A percentile compares a stretch with the other conserved stretches of the same genome.
phyloP scores from a whole-genome alignment of 306 rosid genomes.

The Prunus armeniaca region DNA sequence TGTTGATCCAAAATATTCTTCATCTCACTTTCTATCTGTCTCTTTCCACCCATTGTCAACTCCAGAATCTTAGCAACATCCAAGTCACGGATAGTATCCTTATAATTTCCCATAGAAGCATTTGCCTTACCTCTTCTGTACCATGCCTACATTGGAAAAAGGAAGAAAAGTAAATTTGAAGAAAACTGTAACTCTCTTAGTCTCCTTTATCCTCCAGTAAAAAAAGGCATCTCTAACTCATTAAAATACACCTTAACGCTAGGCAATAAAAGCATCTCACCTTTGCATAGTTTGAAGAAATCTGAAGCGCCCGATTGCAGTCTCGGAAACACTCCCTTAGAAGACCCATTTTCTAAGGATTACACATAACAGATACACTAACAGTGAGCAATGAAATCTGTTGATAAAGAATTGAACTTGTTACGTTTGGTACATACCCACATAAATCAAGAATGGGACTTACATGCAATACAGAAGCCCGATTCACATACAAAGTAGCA shows the following conservation, averaged over 20 bases:
- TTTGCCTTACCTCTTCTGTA: background rate
- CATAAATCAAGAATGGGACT: constrained; percentile 12
- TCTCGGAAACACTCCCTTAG: constrained; percentile 60
- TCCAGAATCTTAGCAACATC: constrained; percentile 49
- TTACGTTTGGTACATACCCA: background rate
- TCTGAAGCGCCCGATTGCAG: constrained; percentile 71
- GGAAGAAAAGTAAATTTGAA: too few species aligned
- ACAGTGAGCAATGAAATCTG: background rate
- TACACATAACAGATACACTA: background rate
- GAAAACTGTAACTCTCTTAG: too few species aligned
- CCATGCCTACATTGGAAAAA: background rate
- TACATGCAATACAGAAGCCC: constrained; percentile 79
- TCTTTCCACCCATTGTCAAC: constrained; percentile 54
- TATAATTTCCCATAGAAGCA: background rate
- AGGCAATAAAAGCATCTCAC: constrained; percentile 31
- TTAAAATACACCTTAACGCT: background rate
- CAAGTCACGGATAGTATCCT: background rate
- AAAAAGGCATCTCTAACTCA: background rate
- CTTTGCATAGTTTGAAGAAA: constrained; percentile 72
- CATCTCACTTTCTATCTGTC: constrained; percentile 66
- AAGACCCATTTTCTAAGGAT: constrained; percentile 67
- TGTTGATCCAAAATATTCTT: constrained; percentile 41
- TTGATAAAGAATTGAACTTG: background rate
- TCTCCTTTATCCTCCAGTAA: background rate
- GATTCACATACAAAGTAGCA: constrained; percentile 66